Evolutionary conservation across 768 basidiomycete species (phyloP), one percentile per base, ranked within the genome.

Genomic region (Agrocybe pediades): DNA sequence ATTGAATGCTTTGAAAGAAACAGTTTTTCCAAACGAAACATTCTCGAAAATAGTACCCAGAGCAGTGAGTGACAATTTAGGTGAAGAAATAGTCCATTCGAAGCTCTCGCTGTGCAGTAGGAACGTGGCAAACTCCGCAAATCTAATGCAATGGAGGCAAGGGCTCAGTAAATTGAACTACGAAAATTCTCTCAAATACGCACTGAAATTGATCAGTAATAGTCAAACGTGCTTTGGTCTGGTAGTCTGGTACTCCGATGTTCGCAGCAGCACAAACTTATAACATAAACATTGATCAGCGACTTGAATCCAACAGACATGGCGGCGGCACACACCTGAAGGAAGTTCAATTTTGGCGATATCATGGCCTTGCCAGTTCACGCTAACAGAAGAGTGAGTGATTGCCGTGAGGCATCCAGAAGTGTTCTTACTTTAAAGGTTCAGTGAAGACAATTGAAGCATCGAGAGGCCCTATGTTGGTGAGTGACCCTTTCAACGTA

Each of bases 201-300:
- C n/a, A 89, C 80, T 67, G 67, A 19, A 62, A 65, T 33, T 72
- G 61, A 56, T 88, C 74, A 0, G 77, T 85, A 54, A 89, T 90
- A 3, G 74, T 76, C 20, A 89, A 65, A 13, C 62, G 74, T 25
- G 76, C 86, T 25, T 68, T 77, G 0, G 84, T 71, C 40, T 70
- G 62, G 54, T 87, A 87, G 59, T 87, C 69, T 8, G 87, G 88
- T 17, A 87, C 83, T 40, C 88, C 88, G 11, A 64, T 70, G 55
- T 87, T 82, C 7, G 87, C 88, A n/a, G 83, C 78, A 33, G 83
- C 83, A 62, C 88, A 90, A 15, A 88, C 74, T n/a, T n/a, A n/a
- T n/a, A n/a, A n/a, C n/a, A n/a, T n/a, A n/a, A n/a, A n/a, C n/a
- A n/a, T n/a, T n/a, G n/a, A n/a, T n/a, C n/a, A n/a, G n/a, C n/a